These are phyloP conservation scores for Pontederia crassipes DNA, from an alignment of 176 grass and related monocot genomes.

Conservation along the genomic window DNA sequence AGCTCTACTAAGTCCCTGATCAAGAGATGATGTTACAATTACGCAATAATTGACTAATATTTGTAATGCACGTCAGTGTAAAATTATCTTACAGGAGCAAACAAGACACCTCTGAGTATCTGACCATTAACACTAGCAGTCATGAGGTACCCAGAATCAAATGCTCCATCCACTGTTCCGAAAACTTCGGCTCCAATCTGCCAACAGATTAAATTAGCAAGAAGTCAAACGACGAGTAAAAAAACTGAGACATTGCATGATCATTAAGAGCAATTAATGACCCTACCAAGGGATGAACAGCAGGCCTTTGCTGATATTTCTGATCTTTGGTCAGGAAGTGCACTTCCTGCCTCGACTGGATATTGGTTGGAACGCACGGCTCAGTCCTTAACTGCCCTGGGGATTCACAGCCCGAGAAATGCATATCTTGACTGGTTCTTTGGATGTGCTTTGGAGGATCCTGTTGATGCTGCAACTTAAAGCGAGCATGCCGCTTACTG, in stretches of 20 bases:
- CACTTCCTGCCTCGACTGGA: constrained; percentile 43
- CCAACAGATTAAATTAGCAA: neutral
- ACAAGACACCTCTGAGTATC: constrained; percentile 79
- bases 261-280: neutral
- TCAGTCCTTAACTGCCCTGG: constrained; percentile 33
- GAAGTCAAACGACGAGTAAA: neutral
- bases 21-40: neutral
- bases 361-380: constrained; percentile 37
- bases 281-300: constrained; percentile 40
- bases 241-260: neutral
- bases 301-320: constrained; percentile 32
- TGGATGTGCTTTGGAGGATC: constrained; percentile 23
- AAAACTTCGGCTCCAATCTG: constrained; percentile 83
- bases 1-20: constrained; percentile 51
- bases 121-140: constrained; percentile 81
- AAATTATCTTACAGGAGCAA: constrained; percentile 58
- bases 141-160: constrained; percentile 90
- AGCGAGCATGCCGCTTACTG: constrained; percentile 38
- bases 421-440: constrained; percentile 17
- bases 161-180: constrained; percentile 76
- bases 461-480: constrained; percentile 24
- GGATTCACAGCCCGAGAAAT: constrained; percentile 11
- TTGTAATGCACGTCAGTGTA: neutral
- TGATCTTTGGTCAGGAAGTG: constrained; percentile 46
- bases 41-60: neutral